A percentile compares a stretch with the other conserved stretches of the same genome.
phyloP scores from a whole-genome alignment of 805 yeast genomes.

The Sugiyamaella boreocaroliniensis region DNA sequence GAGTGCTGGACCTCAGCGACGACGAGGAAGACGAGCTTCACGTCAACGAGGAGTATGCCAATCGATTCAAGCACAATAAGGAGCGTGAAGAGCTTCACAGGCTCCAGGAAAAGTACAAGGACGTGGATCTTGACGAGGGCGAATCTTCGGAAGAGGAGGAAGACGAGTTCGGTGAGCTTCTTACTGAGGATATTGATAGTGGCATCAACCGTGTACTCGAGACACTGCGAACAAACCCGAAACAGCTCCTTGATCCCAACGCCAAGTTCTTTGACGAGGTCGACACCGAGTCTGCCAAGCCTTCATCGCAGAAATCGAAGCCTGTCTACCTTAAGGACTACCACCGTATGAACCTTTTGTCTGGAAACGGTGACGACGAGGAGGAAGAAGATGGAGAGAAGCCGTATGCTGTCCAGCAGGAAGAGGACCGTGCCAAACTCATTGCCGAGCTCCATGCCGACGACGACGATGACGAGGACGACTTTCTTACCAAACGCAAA shows the following conservation, averaged over 20 bases:
- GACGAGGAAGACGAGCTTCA: constrained; percentile 20
- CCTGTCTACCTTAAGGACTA: constrained; percentile 90
- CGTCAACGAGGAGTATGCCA: constrained; percentile 24
- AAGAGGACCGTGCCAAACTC: constrained; percentile 67
- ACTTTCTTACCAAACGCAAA: constrained; percentile 56
- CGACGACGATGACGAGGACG: constrained; percentile 39
- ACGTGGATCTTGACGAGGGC: constrained; percentile 27
- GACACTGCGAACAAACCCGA: constrained; percentile 64
- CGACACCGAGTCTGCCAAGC: constrained; percentile 34
- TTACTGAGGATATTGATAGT: constrained; percentile 77
- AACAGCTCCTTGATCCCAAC: constrained; percentile 56
- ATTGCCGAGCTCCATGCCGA: constrained; percentile 63
- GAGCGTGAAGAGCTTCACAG: constrained; percentile 28
- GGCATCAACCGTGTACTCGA: constrained; percentile 67
- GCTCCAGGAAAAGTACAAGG: constrained; percentile 25
- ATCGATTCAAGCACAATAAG: constrained; percentile 28
- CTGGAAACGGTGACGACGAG: constrained; percentile 55
- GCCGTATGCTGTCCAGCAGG: constrained; percentile 69
- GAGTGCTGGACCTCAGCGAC: constrained; percentile 2
- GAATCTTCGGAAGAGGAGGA: constrained; percentile 56
- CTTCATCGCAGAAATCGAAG: constrained; percentile 40
- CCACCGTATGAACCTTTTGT: constrained; percentile 75
- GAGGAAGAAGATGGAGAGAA: constrained; percentile 49
- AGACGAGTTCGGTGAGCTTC: constrained; percentile 83
- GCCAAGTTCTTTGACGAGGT: constrained; percentile 69